A percentile compares a stretch with the other conserved stretches of the same genome.
phyloP scores from a whole-genome alignment of 202 grass and related monocot genomes.

The Setaria viridis region DNA sequence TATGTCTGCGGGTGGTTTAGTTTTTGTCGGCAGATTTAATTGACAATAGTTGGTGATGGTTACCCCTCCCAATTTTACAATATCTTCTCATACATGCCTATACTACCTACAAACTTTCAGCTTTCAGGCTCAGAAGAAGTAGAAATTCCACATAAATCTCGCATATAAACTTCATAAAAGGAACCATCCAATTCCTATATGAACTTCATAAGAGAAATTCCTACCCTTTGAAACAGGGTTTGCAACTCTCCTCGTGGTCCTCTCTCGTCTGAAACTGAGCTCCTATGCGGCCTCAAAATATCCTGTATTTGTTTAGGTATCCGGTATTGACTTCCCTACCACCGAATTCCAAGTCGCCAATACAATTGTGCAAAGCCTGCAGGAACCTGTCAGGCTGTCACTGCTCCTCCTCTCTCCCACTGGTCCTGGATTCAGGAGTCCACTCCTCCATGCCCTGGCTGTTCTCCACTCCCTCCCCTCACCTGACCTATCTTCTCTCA shows the following conservation, averaged over 20 bases:
- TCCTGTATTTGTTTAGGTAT: slow-evolving; percentile 27
- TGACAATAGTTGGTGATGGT: too few species aligned
- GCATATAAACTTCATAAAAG: too few species aligned
- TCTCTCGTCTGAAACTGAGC: not conserved
- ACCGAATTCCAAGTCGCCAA: not conserved
- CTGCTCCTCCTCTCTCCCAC: slow-evolving; percentile 7
- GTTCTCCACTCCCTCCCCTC: not conserved
- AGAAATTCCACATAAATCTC: not conserved
- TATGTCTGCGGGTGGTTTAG: not conserved
- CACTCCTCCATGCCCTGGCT: not conserved
- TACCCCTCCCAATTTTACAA: too few species aligned
- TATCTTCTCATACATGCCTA: too few species aligned
- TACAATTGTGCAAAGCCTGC: slow-evolving; percentile 10
- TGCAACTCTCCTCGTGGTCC: too few species aligned
- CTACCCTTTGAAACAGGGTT: too few species aligned
- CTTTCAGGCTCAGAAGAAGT: too few species aligned
- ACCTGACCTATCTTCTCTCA: not conserved
- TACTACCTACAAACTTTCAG: too few species aligned
- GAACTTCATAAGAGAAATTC: too few species aligned
- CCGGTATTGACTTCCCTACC: slow-evolving; percentile 28
- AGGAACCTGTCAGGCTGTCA: slow-evolving; percentile 32
- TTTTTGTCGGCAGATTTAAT: not conserved
- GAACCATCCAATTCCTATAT: too few species aligned
- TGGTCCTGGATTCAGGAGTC: not conserved
- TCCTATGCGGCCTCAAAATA: not conserved